These are phyloP conservation scores for Corymbia citriodora DNA, from an alignment of 441 rosid genomes.

Conservation along the genomic window DNA sequence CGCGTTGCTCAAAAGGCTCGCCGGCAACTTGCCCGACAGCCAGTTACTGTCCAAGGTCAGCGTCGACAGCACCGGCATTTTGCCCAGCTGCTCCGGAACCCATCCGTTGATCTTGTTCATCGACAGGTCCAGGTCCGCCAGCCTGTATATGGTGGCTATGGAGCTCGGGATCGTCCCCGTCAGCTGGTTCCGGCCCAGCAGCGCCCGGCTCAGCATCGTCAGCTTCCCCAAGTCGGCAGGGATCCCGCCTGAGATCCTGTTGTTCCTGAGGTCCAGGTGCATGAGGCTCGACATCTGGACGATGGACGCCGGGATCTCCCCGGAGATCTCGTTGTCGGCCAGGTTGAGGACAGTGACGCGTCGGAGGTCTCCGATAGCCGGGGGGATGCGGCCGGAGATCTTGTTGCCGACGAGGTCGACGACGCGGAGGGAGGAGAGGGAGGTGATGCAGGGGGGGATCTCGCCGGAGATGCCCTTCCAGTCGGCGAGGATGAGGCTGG, in stretches of 20 bases:
- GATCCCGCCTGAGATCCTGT: slow-evolving; percentile 46
- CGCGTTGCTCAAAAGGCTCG: slow-evolving; percentile 32
- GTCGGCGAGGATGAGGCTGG: slow-evolving; percentile 53
- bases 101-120: slow-evolving; percentile 49
- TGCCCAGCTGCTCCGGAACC: slow-evolving; percentile 52
- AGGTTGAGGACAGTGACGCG: slow-evolving; percentile 50
- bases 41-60: slow-evolving; percentile 54
- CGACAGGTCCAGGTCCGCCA: slow-evolving; percentile 78
- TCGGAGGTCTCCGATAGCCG: slow-evolving; percentile 43
- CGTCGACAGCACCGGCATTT: slow-evolving; percentile 70
- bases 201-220: slow-evolving; percentile 72
- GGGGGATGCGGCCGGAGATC: slow-evolving; percentile 50
- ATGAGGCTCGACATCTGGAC: slow-evolving; percentile 40
- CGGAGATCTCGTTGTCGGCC: slow-evolving; percentile 55
- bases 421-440: slow-evolving; percentile 57
- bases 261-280: slow-evolving; percentile 56
- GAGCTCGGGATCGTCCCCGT: slow-evolving; percentile 67
- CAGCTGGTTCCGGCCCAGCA: slow-evolving; percentile 63
- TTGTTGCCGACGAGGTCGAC: slow-evolving; percentile 70
- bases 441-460: slow-evolving; percentile 55
- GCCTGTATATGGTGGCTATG: slow-evolving; percentile 45
- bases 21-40: slow-evolving; percentile 55
- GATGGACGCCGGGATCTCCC: slow-evolving; percentile 48
- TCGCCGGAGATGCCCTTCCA: slow-evolving; percentile 67
- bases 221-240: slow-evolving; percentile 60